These are phyloP conservation scores for Aspergillus panamensis DNA, from an alignment of 495 filamentous ascomycete genomes.

Conservation along the genomic window DNA sequence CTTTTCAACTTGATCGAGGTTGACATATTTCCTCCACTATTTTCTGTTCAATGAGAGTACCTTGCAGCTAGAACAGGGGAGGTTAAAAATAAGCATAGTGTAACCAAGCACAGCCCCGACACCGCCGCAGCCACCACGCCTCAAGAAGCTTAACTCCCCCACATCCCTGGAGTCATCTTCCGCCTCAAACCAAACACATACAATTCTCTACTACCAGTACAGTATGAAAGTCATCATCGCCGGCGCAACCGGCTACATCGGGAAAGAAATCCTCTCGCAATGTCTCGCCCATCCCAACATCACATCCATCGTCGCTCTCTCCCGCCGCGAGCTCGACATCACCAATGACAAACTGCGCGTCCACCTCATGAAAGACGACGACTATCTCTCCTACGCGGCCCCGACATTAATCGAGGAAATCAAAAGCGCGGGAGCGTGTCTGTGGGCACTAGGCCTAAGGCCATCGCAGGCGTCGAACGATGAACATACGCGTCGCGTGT, in stretches of 20 bases:
- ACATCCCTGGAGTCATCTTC: background rate
- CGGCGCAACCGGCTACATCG: constrained; percentile 53
- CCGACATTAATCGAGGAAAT: constrained; percentile 35
- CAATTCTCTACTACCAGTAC: background rate
- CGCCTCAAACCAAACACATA: background rate
- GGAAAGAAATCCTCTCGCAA: constrained; percentile 44
- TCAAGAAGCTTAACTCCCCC: background rate
- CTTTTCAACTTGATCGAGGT: too few relatives aligned
- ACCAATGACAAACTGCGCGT: constrained; percentile 40
- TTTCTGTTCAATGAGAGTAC: too few relatives aligned
- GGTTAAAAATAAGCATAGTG: too few relatives aligned
- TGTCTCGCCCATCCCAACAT: constrained; percentile 42
- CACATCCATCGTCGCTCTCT: constrained; percentile 47
- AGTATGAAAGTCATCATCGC: constrained; percentile 51
- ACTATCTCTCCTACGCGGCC: constrained; percentile 44
- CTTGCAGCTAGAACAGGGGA: too few relatives aligned
- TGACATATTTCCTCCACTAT: too few relatives aligned
- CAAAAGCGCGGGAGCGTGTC: constrained; percentile 48
- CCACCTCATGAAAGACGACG: constrained; percentile 33
- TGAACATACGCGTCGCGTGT: constrained; percentile 28
- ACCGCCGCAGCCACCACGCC: background rate
- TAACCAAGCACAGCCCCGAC: background rate
- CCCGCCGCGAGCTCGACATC: constrained; percentile 37
- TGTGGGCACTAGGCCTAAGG: constrained; percentile 39
- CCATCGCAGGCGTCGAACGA: constrained; percentile 14